phyloP scores from a whole-genome alignment of 371 early-diverging fungal genomes.

The Parasitella parasitica region DNA sequence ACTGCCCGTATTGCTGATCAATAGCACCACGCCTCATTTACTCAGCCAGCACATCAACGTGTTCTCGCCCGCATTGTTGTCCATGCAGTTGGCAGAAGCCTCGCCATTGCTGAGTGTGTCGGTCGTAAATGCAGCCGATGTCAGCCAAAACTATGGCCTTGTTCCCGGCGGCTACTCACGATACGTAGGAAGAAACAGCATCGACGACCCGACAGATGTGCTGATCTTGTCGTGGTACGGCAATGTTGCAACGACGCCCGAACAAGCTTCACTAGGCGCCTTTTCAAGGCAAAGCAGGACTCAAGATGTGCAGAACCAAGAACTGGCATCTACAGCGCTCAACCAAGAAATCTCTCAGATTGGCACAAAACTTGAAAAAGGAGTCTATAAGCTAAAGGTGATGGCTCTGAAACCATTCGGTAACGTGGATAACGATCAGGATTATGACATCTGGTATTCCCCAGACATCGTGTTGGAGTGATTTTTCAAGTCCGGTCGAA shows the following conservation, averaged over 20 bases:
- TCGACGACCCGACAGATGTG: conserved; percentile 26
- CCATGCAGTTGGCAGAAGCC: conserved; percentile 28
- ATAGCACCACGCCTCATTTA: conserved; percentile 34
- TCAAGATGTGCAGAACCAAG: not conserved
- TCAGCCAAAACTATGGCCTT: conserved; percentile 15
- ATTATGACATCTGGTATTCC: conserved; percentile 44
- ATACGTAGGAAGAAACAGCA: conserved; percentile 31
- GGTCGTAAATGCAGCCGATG: conserved; percentile 24
- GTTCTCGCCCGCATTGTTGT: conserved; percentile 17
- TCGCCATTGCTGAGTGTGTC: conserved; percentile 28
- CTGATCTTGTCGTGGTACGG: conserved; percentile 35
- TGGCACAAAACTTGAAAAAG: conserved; percentile 20
- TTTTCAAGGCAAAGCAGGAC: not conserved
- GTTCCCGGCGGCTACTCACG: conserved; percentile 37
- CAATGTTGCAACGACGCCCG: conserved; percentile 25
- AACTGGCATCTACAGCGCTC: not conserved
- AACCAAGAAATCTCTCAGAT: not conserved
- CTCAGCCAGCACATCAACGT: conserved; percentile 2
- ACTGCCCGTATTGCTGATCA: conserved; percentile 35
- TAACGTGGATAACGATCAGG: conserved; percentile 14
- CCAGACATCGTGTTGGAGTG: conserved; percentile 12
- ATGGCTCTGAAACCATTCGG: conserved; percentile 43
- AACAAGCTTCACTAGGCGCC: conserved; percentile 10
- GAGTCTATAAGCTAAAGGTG: conserved; percentile 32
- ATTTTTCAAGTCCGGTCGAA: not conserved